phyloP scores from a whole-genome alignment of 192 early-diverging fungal species.

The Podila minutissima region DNA sequence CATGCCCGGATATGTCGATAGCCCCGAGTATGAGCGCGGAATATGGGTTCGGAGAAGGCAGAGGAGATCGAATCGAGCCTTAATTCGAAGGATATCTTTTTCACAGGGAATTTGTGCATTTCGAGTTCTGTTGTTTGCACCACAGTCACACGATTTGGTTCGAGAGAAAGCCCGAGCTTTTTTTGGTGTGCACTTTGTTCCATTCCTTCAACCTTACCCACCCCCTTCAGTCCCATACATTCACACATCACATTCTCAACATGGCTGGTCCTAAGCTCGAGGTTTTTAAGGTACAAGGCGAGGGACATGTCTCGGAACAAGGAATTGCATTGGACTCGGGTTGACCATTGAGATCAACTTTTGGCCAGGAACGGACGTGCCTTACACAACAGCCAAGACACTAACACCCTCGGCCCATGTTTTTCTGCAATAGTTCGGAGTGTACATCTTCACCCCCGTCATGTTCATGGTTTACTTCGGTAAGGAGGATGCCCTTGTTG shows the following conservation, averaged over 20 bases:
- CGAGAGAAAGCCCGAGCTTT: too few relatives aligned
- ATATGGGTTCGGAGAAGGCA: neutral
- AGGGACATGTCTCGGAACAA: too few relatives aligned
- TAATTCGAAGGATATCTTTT: too few relatives aligned
- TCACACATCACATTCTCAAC: neutral
- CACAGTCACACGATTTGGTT: too few relatives aligned
- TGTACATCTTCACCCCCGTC: constrained; percentile 52
- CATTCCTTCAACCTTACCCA: neutral
- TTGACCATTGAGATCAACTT: neutral
- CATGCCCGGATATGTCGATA: constrained; percentile 3
- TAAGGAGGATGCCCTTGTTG: neutral
- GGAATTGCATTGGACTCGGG: too few relatives aligned
- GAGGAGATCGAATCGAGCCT: too few relatives aligned
- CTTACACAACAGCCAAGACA: neutral
- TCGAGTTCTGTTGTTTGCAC: too few relatives aligned
- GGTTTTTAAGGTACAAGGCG: neutral
- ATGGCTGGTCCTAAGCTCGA: constrained; percentile 2
- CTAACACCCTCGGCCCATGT: neutral
- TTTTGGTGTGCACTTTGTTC: too few relatives aligned
- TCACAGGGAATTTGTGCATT: too few relatives aligned
- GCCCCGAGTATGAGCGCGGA: constrained; percentile 4
- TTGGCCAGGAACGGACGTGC: too few relatives aligned
- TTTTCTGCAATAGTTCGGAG: constrained; percentile 27
- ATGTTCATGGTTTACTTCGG: constrained; percentile 55
- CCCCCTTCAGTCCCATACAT: neutral